Conservation (phyloP, 441 rosid genomes). For the Populus tomentosa region DNA sequence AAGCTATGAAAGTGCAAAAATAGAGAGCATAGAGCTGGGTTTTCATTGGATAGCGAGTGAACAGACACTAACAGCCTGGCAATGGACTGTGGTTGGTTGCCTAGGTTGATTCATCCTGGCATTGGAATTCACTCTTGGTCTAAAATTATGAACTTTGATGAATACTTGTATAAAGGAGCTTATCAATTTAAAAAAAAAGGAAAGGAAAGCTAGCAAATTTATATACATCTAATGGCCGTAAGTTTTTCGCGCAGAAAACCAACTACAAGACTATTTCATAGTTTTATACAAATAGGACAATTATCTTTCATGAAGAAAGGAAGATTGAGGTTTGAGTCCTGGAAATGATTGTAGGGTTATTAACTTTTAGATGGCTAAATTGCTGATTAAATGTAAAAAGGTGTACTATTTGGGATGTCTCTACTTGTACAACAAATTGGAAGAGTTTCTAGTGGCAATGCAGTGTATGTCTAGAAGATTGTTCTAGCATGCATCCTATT, state of each 20-base stretch:
- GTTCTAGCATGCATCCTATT: not conserved
- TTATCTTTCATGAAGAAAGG: not conserved
- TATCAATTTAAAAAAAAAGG: not conserved
- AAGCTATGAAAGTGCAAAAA: not conserved
- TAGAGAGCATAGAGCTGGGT: not conserved
- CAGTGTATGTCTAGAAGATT: not conserved
- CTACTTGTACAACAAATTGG: not conserved
- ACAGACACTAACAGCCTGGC: not conserved
- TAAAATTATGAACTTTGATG: not conserved
- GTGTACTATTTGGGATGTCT: not conserved
- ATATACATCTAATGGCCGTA: not conserved
- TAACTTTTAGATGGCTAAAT: not conserved
- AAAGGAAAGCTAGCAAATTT: not conserved
- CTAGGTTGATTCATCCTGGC: not conserved
- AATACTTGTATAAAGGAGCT: not conserved
- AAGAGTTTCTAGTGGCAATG: not conserved
- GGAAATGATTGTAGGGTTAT: not conserved
- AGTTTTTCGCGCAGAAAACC: not conserved
- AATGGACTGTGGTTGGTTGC: not conserved
- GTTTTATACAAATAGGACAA: not conserved
- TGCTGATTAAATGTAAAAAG: not conserved
- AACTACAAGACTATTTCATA: not conserved
- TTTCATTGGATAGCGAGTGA: not conserved
- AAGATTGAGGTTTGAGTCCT: not conserved
- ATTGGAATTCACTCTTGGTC: not conserved